Base-by-base conservation (phyloP, 192 early-diverging fungal genomes). In the Umbelopsis ramanniana region DNA sequence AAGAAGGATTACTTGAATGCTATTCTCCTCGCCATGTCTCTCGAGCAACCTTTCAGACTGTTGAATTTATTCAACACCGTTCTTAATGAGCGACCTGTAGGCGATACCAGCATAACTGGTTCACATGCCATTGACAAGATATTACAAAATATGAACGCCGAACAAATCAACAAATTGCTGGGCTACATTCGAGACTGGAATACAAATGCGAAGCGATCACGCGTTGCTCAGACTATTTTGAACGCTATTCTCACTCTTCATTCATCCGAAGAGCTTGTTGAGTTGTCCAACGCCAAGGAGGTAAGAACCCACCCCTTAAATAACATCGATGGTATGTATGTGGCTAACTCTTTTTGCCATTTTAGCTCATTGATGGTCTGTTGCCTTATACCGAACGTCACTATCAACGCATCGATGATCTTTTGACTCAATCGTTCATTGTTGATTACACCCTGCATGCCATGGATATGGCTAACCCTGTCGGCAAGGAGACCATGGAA, bases 1-100 rank as follows among this genome's bases (percentile, higher is more conserved):
- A 89, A 88, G 70, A 94, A 94, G 76, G 96, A 97, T 82, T 99
- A 96, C 83, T 87, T 91, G 71, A 93, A 92, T 76, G 98, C 98
- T 22, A 92, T 98, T 66, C 78, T 89, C 3, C 81, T 99, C 24
- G 94, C 97, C 11, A 78, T 99, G 72, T 91, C 95, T 1, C 83
- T 99, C 17, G 89, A 93, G 63, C 94, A 98, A 72, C 96, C 98
- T 26, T 92, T 89, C 79, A 87, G 92, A 26, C 80, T 99, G 52
- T 79, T 96, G 14, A 82, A 76, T 12, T 85, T 98, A 12, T 88
- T 96, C 74, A 79, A 82, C 50, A 87, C 89, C 35, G 86, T 92
- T 14, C 60, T 83, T 23, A 77, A 84, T 38, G 76, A 86, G 24
- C 76, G 84, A 66, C 73, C 79, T n/a, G 80, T 83, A 53, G 79